Evolutionary conservation across 441 rosid species (phyloP).

Genomic region (Rhodomyrtus psidioides): DNA sequence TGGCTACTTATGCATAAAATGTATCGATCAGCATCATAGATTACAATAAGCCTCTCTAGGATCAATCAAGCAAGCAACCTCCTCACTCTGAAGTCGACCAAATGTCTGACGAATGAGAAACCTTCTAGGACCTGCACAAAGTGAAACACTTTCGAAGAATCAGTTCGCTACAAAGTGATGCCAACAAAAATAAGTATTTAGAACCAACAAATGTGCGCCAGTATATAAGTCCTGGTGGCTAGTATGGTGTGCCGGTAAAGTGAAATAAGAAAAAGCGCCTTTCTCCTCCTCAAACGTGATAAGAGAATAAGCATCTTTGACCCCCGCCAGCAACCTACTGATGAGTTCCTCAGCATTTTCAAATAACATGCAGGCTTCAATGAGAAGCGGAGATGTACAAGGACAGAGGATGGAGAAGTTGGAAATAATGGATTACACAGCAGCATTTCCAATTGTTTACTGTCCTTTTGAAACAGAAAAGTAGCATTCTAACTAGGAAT

Average conservation of each 20-base stretch:
- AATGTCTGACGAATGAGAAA: slow-evolving; percentile 63
- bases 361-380: neutral
- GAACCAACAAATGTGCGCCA: neutral
- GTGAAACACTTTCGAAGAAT: neutral
- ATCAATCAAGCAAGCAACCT: slow-evolving; percentile 34
- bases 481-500: neutral
- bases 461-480: neutral
- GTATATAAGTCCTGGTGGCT: neutral
- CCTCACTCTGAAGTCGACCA: slow-evolving; percentile 80
- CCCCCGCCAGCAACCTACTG: neutral
- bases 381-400: neutral
- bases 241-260: neutral
- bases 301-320: neutral
- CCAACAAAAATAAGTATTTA: neutral
- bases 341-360: neutral
- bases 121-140: slow-evolving; percentile 69
- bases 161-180: neutral
- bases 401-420: neutral
- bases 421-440: neutral
- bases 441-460: neutral
- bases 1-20: neutral
- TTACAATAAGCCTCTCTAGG: neutral
- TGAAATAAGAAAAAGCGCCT: neutral
- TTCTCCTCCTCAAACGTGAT: neutral
- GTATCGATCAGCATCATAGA: neutral